phyloP scores from a whole-genome alignment of 805 yeast genomes.

The Cyberlindnera americana region DNA sequence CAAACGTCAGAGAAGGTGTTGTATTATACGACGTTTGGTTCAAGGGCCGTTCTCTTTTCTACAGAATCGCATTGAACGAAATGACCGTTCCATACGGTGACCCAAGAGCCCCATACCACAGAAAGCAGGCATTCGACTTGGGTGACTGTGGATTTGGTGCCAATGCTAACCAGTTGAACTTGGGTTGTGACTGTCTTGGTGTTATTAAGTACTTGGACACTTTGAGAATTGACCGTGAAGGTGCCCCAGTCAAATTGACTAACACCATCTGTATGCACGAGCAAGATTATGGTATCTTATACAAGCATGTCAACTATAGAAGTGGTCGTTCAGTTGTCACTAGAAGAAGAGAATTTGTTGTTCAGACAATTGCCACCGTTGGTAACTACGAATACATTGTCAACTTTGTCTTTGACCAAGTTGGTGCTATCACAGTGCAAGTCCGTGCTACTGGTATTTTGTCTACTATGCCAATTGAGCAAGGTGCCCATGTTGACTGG shows the following conservation, averaged over 20 bases:
- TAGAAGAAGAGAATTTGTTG: constrained; percentile 73
- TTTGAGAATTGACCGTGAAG: constrained; percentile 50
- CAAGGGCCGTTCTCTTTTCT: constrained; percentile 73
- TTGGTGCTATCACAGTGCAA: constrained; percentile 74
- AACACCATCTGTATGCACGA: constrained; percentile 79
- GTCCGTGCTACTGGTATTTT: constrained; percentile 85
- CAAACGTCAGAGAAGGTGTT: constrained; percentile 76
- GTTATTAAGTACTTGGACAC: constrained; percentile 71
- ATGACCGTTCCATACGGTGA: constrained; percentile 91
- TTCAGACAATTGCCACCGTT: constrained; percentile 80
- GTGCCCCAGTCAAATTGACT: constrained; percentile 60
- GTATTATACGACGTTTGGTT: constrained; percentile 69
- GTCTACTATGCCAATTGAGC: constrained; percentile 80
- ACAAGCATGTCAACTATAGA: constrained; percentile 79
- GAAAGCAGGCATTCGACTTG: constrained; percentile 83
- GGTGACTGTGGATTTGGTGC: constrained; percentile 85
- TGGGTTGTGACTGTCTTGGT: constrained; percentile 85
- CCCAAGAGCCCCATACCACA: constrained; percentile 77
- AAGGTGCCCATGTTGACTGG: constrained; percentile 56
- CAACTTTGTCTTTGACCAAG: constrained; percentile 70
- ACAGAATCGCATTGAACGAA: constrained; percentile 71
- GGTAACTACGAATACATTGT: constrained; percentile 80
- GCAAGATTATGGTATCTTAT: constrained; percentile 71
- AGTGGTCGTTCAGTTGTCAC: constrained; percentile 61
- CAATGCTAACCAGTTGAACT: constrained; percentile 59